Evolutionary conservation across 1,139 yeast genomes (phyloP).

Genomic region (Citeromyces hawaiiensis): DNA sequence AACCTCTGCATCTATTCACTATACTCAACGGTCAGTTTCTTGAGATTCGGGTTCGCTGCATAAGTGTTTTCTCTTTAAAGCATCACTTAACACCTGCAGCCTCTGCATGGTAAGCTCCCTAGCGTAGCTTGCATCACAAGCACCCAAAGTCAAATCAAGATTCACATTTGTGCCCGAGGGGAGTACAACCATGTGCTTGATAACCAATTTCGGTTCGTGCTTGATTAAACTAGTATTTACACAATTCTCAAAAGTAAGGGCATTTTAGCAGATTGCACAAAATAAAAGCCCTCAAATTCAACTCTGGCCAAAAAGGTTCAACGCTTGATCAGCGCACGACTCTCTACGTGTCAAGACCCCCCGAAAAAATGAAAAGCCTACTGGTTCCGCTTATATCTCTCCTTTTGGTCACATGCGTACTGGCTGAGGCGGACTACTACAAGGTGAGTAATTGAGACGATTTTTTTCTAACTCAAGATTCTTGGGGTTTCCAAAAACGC

Average conservation of each 20-base stretch:
- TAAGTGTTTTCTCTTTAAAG: conserved; percentile 15
- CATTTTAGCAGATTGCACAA: no score
- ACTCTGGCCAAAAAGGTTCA: no score
- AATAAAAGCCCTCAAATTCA: no score
- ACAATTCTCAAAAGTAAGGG: conserved; percentile 23
- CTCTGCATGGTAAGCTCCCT: conserved; percentile 27
- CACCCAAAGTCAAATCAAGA: conserved; percentile 23
- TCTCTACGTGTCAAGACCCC: no score
- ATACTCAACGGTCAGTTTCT: conserved; percentile 20
- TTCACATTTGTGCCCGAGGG: conserved; percentile 62
- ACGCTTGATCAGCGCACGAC: no score
- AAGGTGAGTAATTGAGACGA: conserved; percentile 9
- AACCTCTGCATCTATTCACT: not conserved
- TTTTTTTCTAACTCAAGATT: conserved; percentile 15
- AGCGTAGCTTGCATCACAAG: conserved; percentile 25
- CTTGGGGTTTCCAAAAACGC: conserved; percentile 66
- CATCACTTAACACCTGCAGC: conserved; percentile 27
- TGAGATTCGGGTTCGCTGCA: conserved; percentile 19
- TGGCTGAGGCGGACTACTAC: conserved; percentile 21
- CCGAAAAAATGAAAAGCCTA: not conserved
- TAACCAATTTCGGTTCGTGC: conserved; percentile 18
- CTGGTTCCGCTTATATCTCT: conserved; percentile 37
- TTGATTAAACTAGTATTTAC: conserved; percentile 21
- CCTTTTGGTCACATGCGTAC: conserved; percentile 4
- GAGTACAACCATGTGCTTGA: conserved; percentile 39